Evolutionary conservation across 805 yeast genomes (phyloP).

Genomic region (Candida orba): DNA sequence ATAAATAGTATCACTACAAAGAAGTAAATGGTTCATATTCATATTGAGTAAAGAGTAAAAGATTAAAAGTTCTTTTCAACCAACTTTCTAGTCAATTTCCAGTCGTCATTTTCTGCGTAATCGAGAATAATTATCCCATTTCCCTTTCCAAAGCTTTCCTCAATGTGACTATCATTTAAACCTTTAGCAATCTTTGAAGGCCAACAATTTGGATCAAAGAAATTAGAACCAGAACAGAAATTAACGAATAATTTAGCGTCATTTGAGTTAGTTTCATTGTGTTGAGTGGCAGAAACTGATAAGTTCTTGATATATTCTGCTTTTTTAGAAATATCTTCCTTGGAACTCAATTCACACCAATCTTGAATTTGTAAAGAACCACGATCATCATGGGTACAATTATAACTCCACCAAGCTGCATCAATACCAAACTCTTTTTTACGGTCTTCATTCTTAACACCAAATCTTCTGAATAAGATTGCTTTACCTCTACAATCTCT

Average conservation of each 20-base stretch:
- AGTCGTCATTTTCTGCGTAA: slow-evolving; percentile 53
- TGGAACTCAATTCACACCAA: slow-evolving; percentile 54
- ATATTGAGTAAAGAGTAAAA: not conserved
- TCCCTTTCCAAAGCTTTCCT: slow-evolving; percentile 44
- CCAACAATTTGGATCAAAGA: slow-evolving; percentile 68
- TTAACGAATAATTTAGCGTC: slow-evolving; percentile 58
- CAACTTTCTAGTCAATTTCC: slow-evolving; percentile 46
- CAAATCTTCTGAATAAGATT: slow-evolving; percentile 62
- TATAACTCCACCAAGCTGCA: slow-evolving; percentile 60
- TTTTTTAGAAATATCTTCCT: slow-evolving; percentile 49
- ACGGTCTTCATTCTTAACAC: slow-evolving; percentile 42
- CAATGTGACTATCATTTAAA: slow-evolving; percentile 35
- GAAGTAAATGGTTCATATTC: too few relatives aligned
- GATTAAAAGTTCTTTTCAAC: slow-evolving; percentile 41
- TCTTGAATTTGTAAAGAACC: slow-evolving; percentile 64
- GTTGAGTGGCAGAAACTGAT: slow-evolving; percentile 44
- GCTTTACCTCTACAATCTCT: slow-evolving; percentile 63
- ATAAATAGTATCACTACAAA: too few relatives aligned
- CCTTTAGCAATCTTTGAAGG: slow-evolving; percentile 58
- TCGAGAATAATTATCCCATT: slow-evolving; percentile 64
- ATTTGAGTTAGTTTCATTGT: slow-evolving; percentile 34
- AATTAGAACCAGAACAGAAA: slow-evolving; percentile 68
- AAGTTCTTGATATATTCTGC: slow-evolving; percentile 49
- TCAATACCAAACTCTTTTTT: slow-evolving; percentile 52
- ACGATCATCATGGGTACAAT: slow-evolving; percentile 58